Evolutionary conservation across 2,329 filamentous ascomycete genomes (phyloP), one percentile per base, ranked within the genome.

Genomic region (Colletotrichum salicis): DNA sequence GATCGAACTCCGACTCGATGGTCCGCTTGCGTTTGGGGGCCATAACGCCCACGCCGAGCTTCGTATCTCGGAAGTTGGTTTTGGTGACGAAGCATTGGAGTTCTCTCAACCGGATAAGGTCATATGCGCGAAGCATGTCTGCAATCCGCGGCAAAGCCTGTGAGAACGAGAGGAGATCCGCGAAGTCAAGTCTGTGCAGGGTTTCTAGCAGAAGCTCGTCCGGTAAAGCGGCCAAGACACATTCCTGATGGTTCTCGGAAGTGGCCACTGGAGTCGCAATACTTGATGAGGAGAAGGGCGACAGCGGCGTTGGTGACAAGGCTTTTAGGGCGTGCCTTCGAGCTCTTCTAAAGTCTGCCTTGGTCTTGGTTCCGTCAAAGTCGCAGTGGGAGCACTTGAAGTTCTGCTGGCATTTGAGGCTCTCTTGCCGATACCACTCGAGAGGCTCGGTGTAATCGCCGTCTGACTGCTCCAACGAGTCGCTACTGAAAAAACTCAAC

Each of bases 401-500:
- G 1, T 27, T 37, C 48, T 66, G 48, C 5, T 73, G 6, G 5
- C 29, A 10, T 13, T 55, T n/a, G 15, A 75, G 55, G 2, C 5
- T 27, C 5, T 67, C n/a, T 31, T 61, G 19, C 4, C 73, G 76
- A 66, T 79, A 83, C 0, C 19, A 7, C 0, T 63, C 64, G 5
- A 86, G 76, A 13, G 80, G 56, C 13, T 79, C 56, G 5, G 31
- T 37, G 31, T 37, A 54, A 11, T 33, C 19, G 3, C 57, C 64
- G 8, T 77, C 78, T 56, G 80, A 72, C 67, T 87, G 85, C 68
- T 87, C 84, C 3, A 88, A 63, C 2, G 67, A 79, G 1, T 85
- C 83, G 73, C 85, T 87, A 31, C 79, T 79, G 75, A 88, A 88
- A 77, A 88, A 87, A 74, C 85, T 87, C 3, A 88, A 77, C n/a